Base-by-base conservation (phyloP, 2,329 filamentous ascomycete species). In the Neurospora sp. region DNA sequence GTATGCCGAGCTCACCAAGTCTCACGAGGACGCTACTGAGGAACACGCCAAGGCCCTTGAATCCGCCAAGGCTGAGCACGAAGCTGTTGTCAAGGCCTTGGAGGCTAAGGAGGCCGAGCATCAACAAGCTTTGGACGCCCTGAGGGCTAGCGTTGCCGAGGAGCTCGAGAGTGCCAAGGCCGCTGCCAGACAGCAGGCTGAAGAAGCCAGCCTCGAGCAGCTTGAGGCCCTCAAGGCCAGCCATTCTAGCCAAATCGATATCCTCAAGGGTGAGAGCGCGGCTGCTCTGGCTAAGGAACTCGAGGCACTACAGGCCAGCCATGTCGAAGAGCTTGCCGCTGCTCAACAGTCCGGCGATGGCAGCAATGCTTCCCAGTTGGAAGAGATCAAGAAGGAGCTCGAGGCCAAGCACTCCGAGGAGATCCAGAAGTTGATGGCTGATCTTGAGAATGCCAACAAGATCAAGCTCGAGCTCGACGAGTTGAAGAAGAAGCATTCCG, bases 81-180 rank as follows among this genome's bases (percentile, higher is more conserved):
- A 80, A 4, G 79, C 80, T 68, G 82, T 81, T 15, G 76, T 84
- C 38, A 80, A 81, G 19, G 81, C 84, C 10, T 77, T 89, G 46
- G 81, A 86, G 68, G 79, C 82, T 38, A 85, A 85, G 75, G 83
- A 86, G 71, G 80, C 80, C 19, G 83, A 86, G 69, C 84, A 89
- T 73, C 82, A 87, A 73, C 81, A 84, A 75, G 82, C 82, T 58
- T 78, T 90, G 1, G 85, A 87, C 52, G 84, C 85, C 1, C 78
- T 90, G 66, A 84, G 82, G 71, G 83, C 85, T 10, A 85, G 82
- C 73, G 85, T 90, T 74, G 85, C 85, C 5, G 85, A 88, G 79
- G 86, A 87, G 75, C 76, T 90, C 10, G 86, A 89, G 77, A 79
- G 79, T 40, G 85, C 86, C 68, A 87, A 87, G 80, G 85, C 82